These are phyloP conservation scores for Thermomucor indicae-seudaticae DNA, from an alignment of 371 early-diverging fungal species.

Conservation along the genomic window DNA sequence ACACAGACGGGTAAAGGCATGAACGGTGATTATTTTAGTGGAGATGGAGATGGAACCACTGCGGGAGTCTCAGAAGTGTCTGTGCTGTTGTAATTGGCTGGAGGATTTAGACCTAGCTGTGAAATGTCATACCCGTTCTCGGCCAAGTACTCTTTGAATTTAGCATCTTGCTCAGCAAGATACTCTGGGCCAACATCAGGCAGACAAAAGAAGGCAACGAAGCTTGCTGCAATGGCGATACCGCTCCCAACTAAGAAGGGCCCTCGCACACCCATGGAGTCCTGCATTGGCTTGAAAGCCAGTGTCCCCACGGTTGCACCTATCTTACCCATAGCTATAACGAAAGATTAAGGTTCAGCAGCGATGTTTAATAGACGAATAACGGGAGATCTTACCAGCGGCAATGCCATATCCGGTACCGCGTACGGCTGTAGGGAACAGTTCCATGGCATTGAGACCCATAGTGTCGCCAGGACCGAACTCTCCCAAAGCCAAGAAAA, in stretches of 20 bases:
- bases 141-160: conserved; percentile 44
- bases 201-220: conserved; percentile 27
- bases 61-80: background rate
- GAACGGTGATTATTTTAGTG: too few species aligned
- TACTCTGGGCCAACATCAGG: conserved; percentile 36
- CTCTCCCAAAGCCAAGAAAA: conserved; percentile 56
- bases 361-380: background rate
- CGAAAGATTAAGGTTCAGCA: background rate
- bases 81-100: conserved; percentile 1
- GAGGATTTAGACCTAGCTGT: conserved; percentile 24
- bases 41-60: too few species aligned
- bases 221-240: conserved; percentile 25
- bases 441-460: conserved; percentile 53
- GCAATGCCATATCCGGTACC: conserved; percentile 64
- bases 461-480: conserved; percentile 56
- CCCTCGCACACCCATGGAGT: conserved; percentile 29
- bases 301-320: conserved; percentile 49
- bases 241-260: conserved; percentile 39
- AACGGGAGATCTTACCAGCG: conserved; percentile 20
- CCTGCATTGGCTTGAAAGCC: conserved; percentile 37
- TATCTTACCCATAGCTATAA: conserved; percentile 42
- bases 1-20: too few species aligned
- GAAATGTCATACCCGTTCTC: conserved; percentile 50
- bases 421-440: conserved; percentile 56
- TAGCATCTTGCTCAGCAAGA: conserved; percentile 50